Evolutionary conservation across 2,329 filamentous ascomycete genomes (phyloP), one percentile per base, ranked within the genome.

Genomic region (Purpureocillium takamizusanense): DNA sequence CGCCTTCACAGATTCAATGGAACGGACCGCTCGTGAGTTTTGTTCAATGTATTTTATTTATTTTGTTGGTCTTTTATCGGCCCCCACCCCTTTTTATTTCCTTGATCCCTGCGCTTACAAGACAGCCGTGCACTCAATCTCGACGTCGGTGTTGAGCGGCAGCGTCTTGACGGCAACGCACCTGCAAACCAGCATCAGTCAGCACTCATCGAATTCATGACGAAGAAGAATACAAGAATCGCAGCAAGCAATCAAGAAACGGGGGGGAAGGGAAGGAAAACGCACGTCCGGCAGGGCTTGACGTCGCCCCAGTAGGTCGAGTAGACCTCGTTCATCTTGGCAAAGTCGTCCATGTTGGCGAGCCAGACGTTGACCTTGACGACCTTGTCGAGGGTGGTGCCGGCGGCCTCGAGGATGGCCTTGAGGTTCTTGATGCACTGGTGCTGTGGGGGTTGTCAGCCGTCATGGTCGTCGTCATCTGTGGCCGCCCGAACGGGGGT

Each of bases 361-460:
- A 87, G 66, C 67, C 86, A 87, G 50, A 86, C 78, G 50, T 75
- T 78, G 43, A 83, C 78, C 67, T 86, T 85, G 53, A 86, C 78
- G 16, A 86, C 77, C 53, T 77, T 77, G 33, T 70, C 63, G 33
- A 88, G 66, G 40, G 65, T 70, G 29, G 74, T 78, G 14, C 81
- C 81, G 4, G 82, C 81, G 36, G 76, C 82, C 42, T 78, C 72
- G 28, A 88, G 69, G 43, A 88, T 78, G 25, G 79, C 79, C 40
- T 71, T 66, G 49, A 88, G 71, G 60, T 86, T 86, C 59, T 81
- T 72, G 64, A 81, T 81, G 69, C 77, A 83, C 52, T 74, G 73
- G 47, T 75, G 74, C 51, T 65, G 42, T 6, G 14, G 7, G 21
- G 5, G 21, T 13, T 21, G 41, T 40, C 33, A 36, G 39, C 32